A percentile compares a stretch with the other conserved stretches of the same genome.
Evolutionary conservation across 371 early-diverging fungal genomes (phyloP).

Genomic region (Cokeromyces recurvatus): DNA sequence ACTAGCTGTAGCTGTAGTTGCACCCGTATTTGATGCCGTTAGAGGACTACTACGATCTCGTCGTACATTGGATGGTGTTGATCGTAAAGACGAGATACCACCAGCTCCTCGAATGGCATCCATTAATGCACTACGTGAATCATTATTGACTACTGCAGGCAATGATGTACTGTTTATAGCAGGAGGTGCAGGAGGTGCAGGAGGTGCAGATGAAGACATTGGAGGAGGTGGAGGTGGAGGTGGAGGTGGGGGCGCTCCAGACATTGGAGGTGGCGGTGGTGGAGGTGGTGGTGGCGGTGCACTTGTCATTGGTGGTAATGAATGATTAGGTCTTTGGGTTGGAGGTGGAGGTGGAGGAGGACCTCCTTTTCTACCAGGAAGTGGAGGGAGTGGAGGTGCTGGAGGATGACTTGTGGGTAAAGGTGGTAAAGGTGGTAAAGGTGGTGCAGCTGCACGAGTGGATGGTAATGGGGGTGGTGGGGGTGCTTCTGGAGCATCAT

Average conservation of each 20-base stretch:
- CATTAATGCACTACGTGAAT: slow-evolving; percentile 29
- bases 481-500: slow-evolving; percentile 21
- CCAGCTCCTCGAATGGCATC: slow-evolving; percentile 42
- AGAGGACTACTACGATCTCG: slow-evolving; percentile 30
- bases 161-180: slow-evolving; percentile 11
- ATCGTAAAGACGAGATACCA: slow-evolving; percentile 26
- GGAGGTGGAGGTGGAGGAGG: slow-evolving; percentile 28
- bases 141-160: slow-evolving; percentile 9
- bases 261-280: slow-evolving; percentile 20
- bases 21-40: slow-evolving; percentile 4
- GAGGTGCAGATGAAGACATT: slow-evolving; percentile 6
- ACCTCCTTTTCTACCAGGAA: slow-evolving; percentile 18
- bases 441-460: background rate
- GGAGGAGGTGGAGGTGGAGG: slow-evolving; percentile 17
- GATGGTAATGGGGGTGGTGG: slow-evolving; percentile 17
- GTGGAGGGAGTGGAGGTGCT: slow-evolving; percentile 32
- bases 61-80: slow-evolving; percentile 22
- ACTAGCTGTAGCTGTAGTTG: slow-evolving; percentile 4
- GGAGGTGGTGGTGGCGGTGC: slow-evolving; percentile 5
- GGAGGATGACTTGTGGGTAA: slow-evolving; percentile 21
- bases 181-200: slow-evolving; percentile 6
- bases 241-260: slow-evolving; percentile 18
- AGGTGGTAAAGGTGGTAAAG: slow-evolving; percentile 19
- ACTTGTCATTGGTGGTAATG: slow-evolving; percentile 10
- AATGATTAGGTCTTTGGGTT: slow-evolving; percentile 11